Evolutionary conservation across 129 eudicot species (phyloP).

Genomic region (Helianthus annuus): DNA sequence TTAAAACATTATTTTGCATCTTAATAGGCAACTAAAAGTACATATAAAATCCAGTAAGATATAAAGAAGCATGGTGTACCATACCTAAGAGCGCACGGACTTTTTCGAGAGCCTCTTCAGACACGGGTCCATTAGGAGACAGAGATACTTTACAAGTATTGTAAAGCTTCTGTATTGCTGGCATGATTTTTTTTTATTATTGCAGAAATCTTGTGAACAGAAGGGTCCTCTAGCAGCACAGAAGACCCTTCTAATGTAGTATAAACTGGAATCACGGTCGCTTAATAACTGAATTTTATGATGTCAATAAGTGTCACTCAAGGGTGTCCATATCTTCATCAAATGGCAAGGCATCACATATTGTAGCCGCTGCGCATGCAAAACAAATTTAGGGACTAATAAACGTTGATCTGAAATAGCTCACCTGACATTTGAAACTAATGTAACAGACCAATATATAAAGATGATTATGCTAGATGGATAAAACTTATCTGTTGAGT

Average conservation of each 20-base stretch:
- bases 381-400: background rate
- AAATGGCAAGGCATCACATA: conserved; percentile 24
- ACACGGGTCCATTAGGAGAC: conserved; percentile 71
- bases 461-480: too few relatives aligned
- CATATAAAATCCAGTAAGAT: conserved; percentile 3
- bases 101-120: conserved; percentile 79
- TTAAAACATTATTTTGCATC: background rate
- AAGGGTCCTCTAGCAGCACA: conserved; percentile 17
- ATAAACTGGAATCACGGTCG: conserved; percentile 17
- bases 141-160: conserved; percentile 85
- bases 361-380: conserved; percentile 22
- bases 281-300: background rate
- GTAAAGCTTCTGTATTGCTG: conserved; percentile 86
- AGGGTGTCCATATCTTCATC: conserved; percentile 38
- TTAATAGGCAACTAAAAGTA: background rate
- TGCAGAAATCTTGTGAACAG: conserved; percentile 24
- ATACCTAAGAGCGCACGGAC: conserved; percentile 81
- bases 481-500: too few relatives aligned
- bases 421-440: too few relatives aligned
- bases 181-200: conserved; percentile 51
- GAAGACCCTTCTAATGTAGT: conserved; percentile 34
- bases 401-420: too few relatives aligned
- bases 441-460: too few relatives aligned
- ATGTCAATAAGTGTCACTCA: conserved; percentile 29
- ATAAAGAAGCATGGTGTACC: background rate